Conservation (phyloP, 2,329 filamentous ascomycete species). For the Claviceps citrina region DNA sequence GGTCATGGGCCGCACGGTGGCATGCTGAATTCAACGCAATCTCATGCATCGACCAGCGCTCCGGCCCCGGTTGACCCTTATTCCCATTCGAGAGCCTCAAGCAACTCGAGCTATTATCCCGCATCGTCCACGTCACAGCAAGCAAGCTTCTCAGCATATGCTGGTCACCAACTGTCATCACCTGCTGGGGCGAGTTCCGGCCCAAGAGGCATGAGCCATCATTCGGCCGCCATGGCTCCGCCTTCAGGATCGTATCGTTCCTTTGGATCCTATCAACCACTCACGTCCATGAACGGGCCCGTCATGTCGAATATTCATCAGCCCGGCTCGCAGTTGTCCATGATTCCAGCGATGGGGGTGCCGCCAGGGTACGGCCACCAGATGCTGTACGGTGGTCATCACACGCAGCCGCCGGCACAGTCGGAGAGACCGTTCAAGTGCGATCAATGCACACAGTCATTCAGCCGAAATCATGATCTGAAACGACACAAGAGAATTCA, state of each 20-base stretch:
- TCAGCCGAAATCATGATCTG: constrained; percentile 90
- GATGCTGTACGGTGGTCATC: constrained; percentile 43
- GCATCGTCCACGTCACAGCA: constrained; percentile 33
- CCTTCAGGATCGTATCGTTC: constrained; percentile 34
- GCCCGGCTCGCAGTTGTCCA: constrained; percentile 54
- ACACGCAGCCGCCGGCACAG: constrained; percentile 30
- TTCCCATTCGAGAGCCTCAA: constrained; percentile 32
- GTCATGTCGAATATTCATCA: constrained; percentile 68
- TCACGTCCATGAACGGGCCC: constrained; percentile 48
- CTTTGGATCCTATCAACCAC: constrained; percentile 31
- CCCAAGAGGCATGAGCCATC: constrained; percentile 23
- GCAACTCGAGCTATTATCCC: constrained; percentile 48
- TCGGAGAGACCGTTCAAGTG: constrained; percentile 89
- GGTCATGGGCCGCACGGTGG: constrained; percentile 15
- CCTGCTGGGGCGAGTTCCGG: constrained; percentile 26
- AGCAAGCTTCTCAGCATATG: constrained; percentile 28
- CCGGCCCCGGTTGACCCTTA: constrained; percentile 45
- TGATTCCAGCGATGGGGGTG: constrained; percentile 46
- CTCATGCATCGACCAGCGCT: constrained; percentile 33
- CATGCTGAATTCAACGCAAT: constrained; percentile 23
- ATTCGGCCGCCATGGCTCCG: constrained; percentile 24
- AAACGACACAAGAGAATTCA: constrained; percentile 95
- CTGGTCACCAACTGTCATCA: constrained; percentile 28
- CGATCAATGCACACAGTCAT: constrained; percentile 80
- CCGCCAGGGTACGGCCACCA: constrained; percentile 40